A percentile compares a stretch with the other conserved stretches of the same genome.
Conservation (phyloP, 495 filamentous ascomycete genomes). For the Xylaria bambusicola region DNA sequence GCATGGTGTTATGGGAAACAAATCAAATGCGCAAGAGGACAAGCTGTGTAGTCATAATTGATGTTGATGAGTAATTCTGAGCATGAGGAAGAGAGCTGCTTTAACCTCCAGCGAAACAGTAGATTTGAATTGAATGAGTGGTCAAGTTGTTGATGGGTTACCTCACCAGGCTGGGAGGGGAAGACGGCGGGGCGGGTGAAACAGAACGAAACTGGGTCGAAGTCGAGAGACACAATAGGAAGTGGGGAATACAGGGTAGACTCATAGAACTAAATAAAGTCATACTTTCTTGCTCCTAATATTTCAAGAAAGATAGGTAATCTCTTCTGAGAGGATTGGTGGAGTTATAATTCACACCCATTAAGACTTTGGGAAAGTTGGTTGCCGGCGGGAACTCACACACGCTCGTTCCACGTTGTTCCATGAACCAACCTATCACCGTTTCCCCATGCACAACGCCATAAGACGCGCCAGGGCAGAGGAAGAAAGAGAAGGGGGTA, state of each 20-base stretch:
- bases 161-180: neutral
- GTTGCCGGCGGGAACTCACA: neutral
- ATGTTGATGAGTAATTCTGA: no score
- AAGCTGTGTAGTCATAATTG: neutral
- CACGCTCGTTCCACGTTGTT: neutral
- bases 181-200: neutral
- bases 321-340: neutral
- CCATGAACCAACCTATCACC: neutral
- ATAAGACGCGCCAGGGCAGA: neutral
- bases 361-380: neutral
- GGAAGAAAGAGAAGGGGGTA: neutral
- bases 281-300: neutral
- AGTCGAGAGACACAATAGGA: neutral
- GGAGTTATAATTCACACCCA: neutral
- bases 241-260: conserved; percentile 8
- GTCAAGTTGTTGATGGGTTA: neutral
- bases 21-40: neutral
- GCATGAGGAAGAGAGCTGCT: no score
- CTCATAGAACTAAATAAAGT: neutral
- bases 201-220: conserved; percentile 3
- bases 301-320: neutral
- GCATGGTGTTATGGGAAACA: neutral
- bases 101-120: neutral
- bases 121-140: neutral
- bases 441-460: neutral